phyloP scores from a whole-genome alignment of 108 stramenopile species.

The Pseudonitzschia pungens region DNA sequence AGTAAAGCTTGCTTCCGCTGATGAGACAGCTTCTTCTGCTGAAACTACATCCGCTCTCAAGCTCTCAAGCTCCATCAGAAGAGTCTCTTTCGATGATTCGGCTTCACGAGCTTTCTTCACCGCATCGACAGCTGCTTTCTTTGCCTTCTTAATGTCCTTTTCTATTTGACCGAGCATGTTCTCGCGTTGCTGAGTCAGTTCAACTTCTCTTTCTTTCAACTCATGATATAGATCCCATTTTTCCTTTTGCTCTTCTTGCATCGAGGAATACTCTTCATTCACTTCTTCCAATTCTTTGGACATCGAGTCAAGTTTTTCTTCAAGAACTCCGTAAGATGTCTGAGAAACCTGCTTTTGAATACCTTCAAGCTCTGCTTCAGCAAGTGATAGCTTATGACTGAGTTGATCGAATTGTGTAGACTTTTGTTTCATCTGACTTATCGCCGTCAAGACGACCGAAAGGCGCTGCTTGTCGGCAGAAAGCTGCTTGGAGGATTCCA shows the following conservation, averaged over 20 bases:
- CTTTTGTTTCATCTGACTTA: conserved; percentile 51
- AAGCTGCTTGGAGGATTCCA: conserved; percentile 50
- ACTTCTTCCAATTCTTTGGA: conserved; percentile 65
- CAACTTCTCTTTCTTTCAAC: conserved; percentile 79
- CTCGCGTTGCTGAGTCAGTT: conserved; percentile 78
- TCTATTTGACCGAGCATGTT: conserved; percentile 75
- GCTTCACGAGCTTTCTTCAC: conserved; percentile 70
- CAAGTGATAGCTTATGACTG: conserved; percentile 66
- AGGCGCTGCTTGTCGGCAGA: conserved; percentile 46
- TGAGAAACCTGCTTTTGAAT: conserved; percentile 89
- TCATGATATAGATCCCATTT: conserved; percentile 84
- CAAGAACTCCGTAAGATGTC: conserved; percentile 79
- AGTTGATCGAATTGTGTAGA: conserved; percentile 61
- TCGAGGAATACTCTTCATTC: conserved; percentile 51
- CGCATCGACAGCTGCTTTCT: conserved; percentile 53
- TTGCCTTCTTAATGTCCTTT: conserved; percentile 62
- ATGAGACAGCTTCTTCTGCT: conserved; percentile 62
- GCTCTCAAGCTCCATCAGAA: conserved; percentile 74
- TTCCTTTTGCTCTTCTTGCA: conserved; percentile 69
- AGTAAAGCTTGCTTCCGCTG: conserved; percentile 60
- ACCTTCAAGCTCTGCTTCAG: conserved; percentile 65
- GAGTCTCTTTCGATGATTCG: conserved; percentile 69
- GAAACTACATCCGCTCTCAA: conserved; percentile 65
- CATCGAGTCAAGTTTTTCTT: conserved; percentile 71
- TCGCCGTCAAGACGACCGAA: conserved; percentile 42